These are phyloP conservation scores for Hygrophorus pudorinus DNA, from an alignment of 768 basidiomycete species.

Conservation along the genomic window DNA sequence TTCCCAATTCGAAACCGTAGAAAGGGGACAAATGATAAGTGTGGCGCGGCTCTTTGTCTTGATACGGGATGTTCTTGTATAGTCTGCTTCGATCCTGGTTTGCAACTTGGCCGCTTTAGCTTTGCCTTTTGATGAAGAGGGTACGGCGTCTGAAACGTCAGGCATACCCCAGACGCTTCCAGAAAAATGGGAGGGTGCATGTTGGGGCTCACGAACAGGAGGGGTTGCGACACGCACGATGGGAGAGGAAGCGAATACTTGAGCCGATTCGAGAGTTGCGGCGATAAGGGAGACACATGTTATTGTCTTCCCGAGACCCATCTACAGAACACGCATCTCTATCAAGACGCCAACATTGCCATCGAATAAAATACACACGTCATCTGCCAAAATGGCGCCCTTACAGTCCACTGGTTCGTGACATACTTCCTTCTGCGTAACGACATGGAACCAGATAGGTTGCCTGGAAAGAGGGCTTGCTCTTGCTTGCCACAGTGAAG, in stretches of 20 bases:
- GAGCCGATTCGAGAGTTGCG: conserved; percentile 66
- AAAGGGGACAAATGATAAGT: conserved; percentile 92
- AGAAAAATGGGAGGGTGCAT: conserved; percentile 52
- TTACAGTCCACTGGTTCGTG: conserved; percentile 64
- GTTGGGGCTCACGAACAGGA: conserved; percentile 19
- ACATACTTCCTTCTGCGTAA: conserved; percentile 70
- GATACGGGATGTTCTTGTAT: conserved; percentile 61
- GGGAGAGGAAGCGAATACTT: conserved; percentile 49
- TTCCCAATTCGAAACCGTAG: conserved; percentile 98
- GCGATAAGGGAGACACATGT: conserved; percentile 92
- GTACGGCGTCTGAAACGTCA: conserved; percentile 20
- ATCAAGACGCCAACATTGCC: not conserved
- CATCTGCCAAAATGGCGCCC: conserved; percentile 92
- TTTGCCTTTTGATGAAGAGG: conserved; percentile 42
- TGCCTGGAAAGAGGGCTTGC: conserved; percentile 35
- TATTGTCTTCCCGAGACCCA: conserved; percentile 98
- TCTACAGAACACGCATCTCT: conserved; percentile 36
- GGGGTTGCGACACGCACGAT: conserved; percentile 33
- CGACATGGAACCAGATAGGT: conserved; percentile 65
- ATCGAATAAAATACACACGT: conserved; percentile 46
- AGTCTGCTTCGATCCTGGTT: conserved; percentile 64
- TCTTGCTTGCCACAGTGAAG: conserved; percentile 63
- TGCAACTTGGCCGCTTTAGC: conserved; percentile 56
- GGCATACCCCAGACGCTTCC: conserved; percentile 87
- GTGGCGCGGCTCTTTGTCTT: conserved; percentile 83